Conservation (phyloP, 23 red algal species). For the Gracilaria gracilis region DNA sequence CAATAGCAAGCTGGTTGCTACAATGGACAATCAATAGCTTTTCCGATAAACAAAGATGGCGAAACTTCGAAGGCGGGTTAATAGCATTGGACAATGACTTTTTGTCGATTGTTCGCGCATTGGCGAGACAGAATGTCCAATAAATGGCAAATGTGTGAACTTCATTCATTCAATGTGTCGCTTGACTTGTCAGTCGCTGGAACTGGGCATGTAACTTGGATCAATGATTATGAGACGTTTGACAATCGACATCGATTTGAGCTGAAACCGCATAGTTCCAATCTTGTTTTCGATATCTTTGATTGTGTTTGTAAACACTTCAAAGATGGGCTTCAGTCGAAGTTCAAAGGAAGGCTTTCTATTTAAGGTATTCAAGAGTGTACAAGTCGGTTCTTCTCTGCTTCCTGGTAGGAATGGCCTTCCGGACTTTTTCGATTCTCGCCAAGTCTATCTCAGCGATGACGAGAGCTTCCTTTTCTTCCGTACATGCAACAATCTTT, state of each 20-base stretch:
- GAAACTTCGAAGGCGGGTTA: not conserved
- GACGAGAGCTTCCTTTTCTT: slow-evolving; percentile 75
- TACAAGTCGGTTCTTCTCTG: slow-evolving; percentile 90
- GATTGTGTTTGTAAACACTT: not conserved
- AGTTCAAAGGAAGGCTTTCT: not conserved
- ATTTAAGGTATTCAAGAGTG: slow-evolving; percentile 55
- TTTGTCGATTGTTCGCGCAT: too few relatives aligned
- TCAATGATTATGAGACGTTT: too few relatives aligned
- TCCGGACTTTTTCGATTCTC: slow-evolving; percentile 61
- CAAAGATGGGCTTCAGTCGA: not conserved
- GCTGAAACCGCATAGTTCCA: too few relatives aligned
- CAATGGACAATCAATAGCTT: slow-evolving; percentile 19
- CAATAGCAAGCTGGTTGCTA: slow-evolving; percentile 27
- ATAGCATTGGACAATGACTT: too few relatives aligned
- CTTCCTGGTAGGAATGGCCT: slow-evolving; percentile 70
- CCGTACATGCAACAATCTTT: slow-evolving; percentile 72
- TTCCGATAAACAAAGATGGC: not conserved
- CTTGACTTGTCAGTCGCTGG: too few relatives aligned
- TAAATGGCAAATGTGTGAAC: too few relatives aligned
- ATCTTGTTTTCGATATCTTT: not conserved
- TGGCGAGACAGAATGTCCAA: too few relatives aligned
- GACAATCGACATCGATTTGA: too few relatives aligned
- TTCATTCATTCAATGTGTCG: too few relatives aligned
- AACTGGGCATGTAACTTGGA: too few relatives aligned
- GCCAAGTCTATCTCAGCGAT: slow-evolving; percentile 78